Evolutionary conservation across 129 eudicot species (phyloP).

Genomic region (Tagetes patula): DNA sequence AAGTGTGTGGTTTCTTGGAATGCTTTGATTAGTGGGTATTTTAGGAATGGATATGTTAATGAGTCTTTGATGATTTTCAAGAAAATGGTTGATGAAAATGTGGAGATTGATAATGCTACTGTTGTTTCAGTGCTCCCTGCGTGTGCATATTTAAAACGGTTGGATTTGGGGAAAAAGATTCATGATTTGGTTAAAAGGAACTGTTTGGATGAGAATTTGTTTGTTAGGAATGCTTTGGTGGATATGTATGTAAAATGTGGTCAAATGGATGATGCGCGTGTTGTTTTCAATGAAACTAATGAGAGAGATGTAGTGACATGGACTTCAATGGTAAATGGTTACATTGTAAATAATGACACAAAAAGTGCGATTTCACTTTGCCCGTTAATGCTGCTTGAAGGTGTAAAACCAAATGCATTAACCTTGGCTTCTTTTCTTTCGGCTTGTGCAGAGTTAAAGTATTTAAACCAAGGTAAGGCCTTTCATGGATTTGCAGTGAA

Average conservation of each 20-base stretch:
- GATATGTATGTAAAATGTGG: slow-evolving; percentile 89
- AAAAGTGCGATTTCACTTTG: slow-evolving; percentile 50
- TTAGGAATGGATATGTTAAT: slow-evolving; percentile 39
- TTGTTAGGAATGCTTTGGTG: slow-evolving; percentile 67
- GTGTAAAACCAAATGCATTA: slow-evolving; percentile 67
- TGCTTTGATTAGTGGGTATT: slow-evolving; percentile 78
- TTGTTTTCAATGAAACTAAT: slow-evolving; percentile 49
- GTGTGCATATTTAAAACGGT: slow-evolving; percentile 59
- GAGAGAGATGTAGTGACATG: slow-evolving; percentile 80
- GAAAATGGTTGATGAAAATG: slow-evolving; percentile 48
- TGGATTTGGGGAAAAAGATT: slow-evolving; percentile 53
- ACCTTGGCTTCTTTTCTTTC: slow-evolving; percentile 74
- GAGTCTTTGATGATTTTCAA: slow-evolving; percentile 51
- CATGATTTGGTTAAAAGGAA: slow-evolving; percentile 49
- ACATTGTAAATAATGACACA: slow-evolving; percentile 45
- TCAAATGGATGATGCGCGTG: slow-evolving; percentile 55
- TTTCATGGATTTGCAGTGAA: slow-evolving; percentile 77
- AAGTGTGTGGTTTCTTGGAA: slow-evolving; percentile 73
- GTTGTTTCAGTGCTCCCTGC: slow-evolving; percentile 77
- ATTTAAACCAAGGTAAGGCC: slow-evolving; percentile 62
- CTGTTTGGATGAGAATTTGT: slow-evolving; percentile 44
- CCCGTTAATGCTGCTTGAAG: slow-evolving; percentile 53
- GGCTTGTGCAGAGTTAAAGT: slow-evolving; percentile 50
- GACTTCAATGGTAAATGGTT: slow-evolving; percentile 79
- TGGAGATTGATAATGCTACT: slow-evolving; percentile 57